A percentile compares a stretch with the other conserved stretches of the same genome.
Evolutionary conservation across 495 filamentous ascomycete genomes (phyloP).

Genomic region (Penicillium atrosanguineum): DNA sequence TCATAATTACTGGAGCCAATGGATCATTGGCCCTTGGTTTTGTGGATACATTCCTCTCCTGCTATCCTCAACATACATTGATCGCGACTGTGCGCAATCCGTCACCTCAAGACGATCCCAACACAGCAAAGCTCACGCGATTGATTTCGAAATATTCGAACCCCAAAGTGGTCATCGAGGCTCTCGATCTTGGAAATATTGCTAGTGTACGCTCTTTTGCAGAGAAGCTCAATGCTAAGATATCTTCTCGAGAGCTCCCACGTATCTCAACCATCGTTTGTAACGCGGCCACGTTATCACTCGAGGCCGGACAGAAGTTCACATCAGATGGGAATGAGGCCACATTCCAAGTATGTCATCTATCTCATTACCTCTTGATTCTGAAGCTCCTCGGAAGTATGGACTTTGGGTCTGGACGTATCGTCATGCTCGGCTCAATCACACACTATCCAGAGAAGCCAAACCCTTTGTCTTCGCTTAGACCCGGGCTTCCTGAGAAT

Average conservation of each 20-base stretch:
- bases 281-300: slow-evolving; percentile 47
- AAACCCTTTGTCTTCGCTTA: slow-evolving; percentile 35
- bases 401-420: slow-evolving; percentile 27
- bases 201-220: slow-evolving; percentile 37
- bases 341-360: slow-evolving; percentile 43
- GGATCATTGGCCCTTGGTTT: slow-evolving; percentile 46
- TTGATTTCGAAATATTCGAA: slow-evolving; percentile 29
- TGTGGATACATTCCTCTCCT: slow-evolving; percentile 34
- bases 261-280: slow-evolving; percentile 40
- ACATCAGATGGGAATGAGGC: slow-evolving; percentile 43
- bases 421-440: slow-evolving; percentile 42
- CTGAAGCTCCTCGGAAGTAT: slow-evolving; percentile 44
- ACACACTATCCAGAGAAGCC: slow-evolving; percentile 37
- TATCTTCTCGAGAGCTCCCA: slow-evolving; percentile 31
- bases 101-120: slow-evolving; percentile 33
- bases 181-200: slow-evolving; percentile 41
- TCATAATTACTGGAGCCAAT: slow-evolving; percentile 51
- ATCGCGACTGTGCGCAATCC: slow-evolving; percentile 44
- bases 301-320: slow-evolving; percentile 31
- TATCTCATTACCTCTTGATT: slow-evolving; percentile 42
- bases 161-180: slow-evolving; percentile 33
- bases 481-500: slow-evolving; percentile 17
- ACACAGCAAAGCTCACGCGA: slow-evolving; percentile 39
- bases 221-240: slow-evolving; percentile 20
- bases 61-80: slow-evolving; percentile 34